These are phyloP conservation scores for Solanum peruvianum DNA, from an alignment of 257 asterid species.

Conservation along the genomic window DNA sequence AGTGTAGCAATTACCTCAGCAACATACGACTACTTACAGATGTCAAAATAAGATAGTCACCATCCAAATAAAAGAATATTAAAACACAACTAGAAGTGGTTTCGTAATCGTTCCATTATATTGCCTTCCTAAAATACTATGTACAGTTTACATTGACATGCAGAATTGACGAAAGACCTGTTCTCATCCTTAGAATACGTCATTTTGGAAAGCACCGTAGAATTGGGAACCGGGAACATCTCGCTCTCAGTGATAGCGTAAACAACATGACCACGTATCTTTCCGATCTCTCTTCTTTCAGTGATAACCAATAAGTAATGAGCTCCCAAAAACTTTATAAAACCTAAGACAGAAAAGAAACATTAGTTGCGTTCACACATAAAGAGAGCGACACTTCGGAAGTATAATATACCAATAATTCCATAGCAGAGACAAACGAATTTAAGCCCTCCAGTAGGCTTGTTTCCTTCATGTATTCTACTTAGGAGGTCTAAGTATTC, in stretches of 20 bases:
- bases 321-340: conserved; percentile 84
- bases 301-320: conserved; percentile 84
- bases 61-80: not conserved
- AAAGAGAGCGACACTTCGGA: not conserved
- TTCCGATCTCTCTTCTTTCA: conserved; percentile 73
- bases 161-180: conserved; percentile 83
- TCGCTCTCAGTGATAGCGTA: conserved; percentile 63
- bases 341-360: conserved; percentile 35
- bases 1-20: conserved; percentile 19
- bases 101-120: conserved; percentile 9
- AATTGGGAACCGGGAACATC: conserved; percentile 61
- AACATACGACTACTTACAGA: conserved; percentile 9
- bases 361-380: not conserved
- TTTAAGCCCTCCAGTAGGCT: conserved; percentile 73
- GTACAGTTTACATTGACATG: conserved; percentile 43
- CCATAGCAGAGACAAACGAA: conserved; percentile 78
- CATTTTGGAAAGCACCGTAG: conserved; percentile 51
- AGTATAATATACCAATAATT: conserved; percentile 55
- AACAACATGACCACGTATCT: conserved; percentile 77
- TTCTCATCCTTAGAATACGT: conserved; percentile 83
- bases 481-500: conserved; percentile 63
- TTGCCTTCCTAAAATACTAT: conserved; percentile 23
- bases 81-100: conserved; percentile 18
- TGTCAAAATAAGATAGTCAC: conserved; percentile 9
- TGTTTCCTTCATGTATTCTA: conserved; percentile 77